Percentiles rank a stretch among this genome's conserved stretches.
Conservation (phyloP, 768 basidiomycete species). For the Macrolepiota albuminosa region DNA sequence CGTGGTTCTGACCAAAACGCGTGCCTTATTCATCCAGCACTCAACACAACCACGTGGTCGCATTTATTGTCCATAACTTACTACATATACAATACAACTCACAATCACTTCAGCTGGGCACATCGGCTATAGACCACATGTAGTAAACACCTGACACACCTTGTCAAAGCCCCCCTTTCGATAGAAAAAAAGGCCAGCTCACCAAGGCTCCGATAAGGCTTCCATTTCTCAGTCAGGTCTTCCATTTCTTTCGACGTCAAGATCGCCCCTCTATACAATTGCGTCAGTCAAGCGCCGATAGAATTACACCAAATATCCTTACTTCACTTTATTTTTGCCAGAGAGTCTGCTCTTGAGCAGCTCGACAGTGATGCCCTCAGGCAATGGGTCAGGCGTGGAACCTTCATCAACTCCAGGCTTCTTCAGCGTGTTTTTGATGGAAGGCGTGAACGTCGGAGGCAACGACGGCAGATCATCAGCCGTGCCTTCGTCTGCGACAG, state of each 20-base stretch:
- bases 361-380: slow-evolving; percentile 53
- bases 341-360: slow-evolving; percentile 55
- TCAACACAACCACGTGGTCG: slow-evolving; percentile 3
- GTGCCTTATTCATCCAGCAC: not conserved
- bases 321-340: slow-evolving; percentile 75
- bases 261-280: slow-evolving; percentile 53
- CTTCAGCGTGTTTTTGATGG: slow-evolving; percentile 52
- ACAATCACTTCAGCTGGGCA: slow-evolving; percentile 2
- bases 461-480: slow-evolving; percentile 31
- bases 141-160: slow-evolving; percentile 62
- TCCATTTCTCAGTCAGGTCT: slow-evolving; percentile 69
- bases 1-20: slow-evolving; percentile 9
- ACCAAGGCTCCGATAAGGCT: slow-evolving; percentile 81
- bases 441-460: slow-evolving; percentile 64
- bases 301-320: slow-evolving; percentile 19
- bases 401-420: slow-evolving; percentile 24
- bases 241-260: slow-evolving; percentile 83
- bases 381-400: slow-evolving; percentile 35
- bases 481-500: slow-evolving; percentile 23
- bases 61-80: slow-evolving; percentile 1
- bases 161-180: not conserved
- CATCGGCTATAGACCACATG: slow-evolving; percentile 78
- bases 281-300: slow-evolving; percentile 9
- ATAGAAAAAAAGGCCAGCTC: slow-evolving; percentile 16
- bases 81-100: not conserved